Conservation (phyloP, 257 asterid species). For the Solanum chiquidenum region DNA sequence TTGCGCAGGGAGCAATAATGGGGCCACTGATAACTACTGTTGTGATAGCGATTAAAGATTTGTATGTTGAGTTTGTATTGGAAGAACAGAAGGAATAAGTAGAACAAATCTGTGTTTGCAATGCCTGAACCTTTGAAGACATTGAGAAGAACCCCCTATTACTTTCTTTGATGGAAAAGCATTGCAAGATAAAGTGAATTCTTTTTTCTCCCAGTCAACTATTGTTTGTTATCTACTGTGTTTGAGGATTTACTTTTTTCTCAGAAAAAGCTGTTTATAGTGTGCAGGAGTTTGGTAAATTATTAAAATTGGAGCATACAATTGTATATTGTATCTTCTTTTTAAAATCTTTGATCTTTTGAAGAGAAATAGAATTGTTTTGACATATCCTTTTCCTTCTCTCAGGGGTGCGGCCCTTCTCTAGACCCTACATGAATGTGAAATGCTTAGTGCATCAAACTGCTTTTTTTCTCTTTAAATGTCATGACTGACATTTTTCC, state of each 20-base stretch:
- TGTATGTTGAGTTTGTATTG: slow-evolving; percentile 61
- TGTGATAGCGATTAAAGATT: slow-evolving; percentile 56
- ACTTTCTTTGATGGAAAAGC: neutral
- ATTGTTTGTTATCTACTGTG: neutral
- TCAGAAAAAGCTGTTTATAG: neutral
- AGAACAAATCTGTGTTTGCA: neutral
- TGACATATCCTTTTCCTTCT: neutral
- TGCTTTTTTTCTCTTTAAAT: neutral
- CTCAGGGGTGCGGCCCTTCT: fast-evolving
- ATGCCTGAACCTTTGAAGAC: neutral
- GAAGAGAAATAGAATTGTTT: neutral
- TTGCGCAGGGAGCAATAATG: slow-evolving; percentile 66
- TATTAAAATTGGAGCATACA: neutral
- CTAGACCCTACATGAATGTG: no score
- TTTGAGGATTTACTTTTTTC: neutral
- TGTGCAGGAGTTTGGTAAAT: neutral
- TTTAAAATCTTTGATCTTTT: neutral
- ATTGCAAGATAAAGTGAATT: neutral
- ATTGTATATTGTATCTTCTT: neutral
- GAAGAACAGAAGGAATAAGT: slow-evolving; percentile 27
- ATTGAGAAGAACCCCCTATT: neutral
- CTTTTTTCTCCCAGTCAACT: neutral
- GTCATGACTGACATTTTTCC: neutral
- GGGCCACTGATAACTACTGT: slow-evolving; percentile 70
- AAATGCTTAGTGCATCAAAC: neutral